Evolutionary conservation across 2,329 filamentous ascomycete genomes (phyloP).

Genomic region (Alternaria ventricosa): DNA sequence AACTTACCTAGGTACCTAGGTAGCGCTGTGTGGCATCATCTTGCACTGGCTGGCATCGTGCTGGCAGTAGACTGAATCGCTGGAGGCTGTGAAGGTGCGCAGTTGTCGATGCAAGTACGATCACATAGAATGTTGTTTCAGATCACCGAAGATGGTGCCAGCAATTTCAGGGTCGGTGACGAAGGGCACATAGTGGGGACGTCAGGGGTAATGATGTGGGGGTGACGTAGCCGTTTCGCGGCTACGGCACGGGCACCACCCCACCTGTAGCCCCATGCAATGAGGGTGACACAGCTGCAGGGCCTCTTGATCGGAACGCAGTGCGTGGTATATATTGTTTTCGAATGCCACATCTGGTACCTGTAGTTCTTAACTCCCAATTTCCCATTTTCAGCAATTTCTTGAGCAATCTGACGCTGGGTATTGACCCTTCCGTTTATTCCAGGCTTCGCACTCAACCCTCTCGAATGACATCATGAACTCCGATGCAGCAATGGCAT

Average conservation of each 20-base stretch:
- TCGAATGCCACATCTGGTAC: background rate
- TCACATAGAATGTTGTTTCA: background rate
- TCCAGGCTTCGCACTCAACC: background rate
- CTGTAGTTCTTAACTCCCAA: background rate
- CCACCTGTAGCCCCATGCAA: background rate
- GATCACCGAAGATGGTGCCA: background rate
- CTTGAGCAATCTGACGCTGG: background rate
- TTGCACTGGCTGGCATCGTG: background rate
- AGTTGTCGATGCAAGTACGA: background rate
- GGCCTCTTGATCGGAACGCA: background rate
- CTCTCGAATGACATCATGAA: background rate
- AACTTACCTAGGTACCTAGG: background rate
- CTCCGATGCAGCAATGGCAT: background rate
- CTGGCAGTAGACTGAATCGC: background rate
- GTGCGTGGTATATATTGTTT: background rate
- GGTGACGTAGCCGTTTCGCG: background rate
- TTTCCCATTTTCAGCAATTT: background rate
- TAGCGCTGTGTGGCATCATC: background rate
- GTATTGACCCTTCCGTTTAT: background rate
- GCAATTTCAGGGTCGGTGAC: background rate
- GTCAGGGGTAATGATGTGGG: background rate
- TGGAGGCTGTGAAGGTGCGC: background rate
- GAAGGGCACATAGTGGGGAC: background rate
- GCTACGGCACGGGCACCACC: background rate
- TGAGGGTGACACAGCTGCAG: background rate